Conservation (phyloP, 495 filamentous ascomycete species). For the Glutinoglossum americanum region DNA sequence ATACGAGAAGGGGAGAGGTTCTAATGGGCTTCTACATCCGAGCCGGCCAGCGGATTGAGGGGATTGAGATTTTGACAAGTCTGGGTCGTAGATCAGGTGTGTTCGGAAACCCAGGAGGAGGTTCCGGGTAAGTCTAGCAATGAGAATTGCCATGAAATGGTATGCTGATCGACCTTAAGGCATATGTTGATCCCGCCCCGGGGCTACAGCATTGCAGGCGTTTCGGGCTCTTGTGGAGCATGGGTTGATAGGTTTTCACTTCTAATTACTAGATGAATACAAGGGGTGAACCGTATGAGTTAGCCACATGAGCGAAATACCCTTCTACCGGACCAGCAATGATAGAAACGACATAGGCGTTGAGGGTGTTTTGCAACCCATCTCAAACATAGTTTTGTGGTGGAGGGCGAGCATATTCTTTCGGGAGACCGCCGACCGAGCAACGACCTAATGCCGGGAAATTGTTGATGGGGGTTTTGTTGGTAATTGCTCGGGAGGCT, state of each 20-base stretch:
- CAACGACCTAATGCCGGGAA: too few relatives aligned
- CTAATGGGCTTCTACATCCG: conserved; percentile 73
- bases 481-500: too few relatives aligned
- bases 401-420: neutral
- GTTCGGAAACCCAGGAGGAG: conserved; percentile 65
- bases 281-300: neutral
- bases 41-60: conserved; percentile 72
- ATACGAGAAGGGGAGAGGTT: conserved; percentile 68
- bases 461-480: too few relatives aligned
- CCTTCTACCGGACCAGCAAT: neutral
- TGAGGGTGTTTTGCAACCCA: neutral
- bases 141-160: conserved; percentile 10
- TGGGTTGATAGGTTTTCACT: conserved; percentile 84
- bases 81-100: conserved; percentile 63
- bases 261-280: conserved; percentile 46
- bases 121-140: conserved; percentile 46
- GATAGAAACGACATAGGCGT: neutral
- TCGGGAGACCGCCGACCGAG: too few relatives aligned
- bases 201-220: conserved; percentile 71
- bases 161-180: conserved; percentile 21
- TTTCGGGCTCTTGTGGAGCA: conserved; percentile 58
- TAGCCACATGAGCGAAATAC: too few relatives aligned
- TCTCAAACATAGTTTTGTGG: neutral
- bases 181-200: conserved; percentile 76
- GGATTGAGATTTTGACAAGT: conserved; percentile 76